Evolutionary conservation across 441 rosid genomes (phyloP).

Genomic region (Breynia disticha): DNA sequence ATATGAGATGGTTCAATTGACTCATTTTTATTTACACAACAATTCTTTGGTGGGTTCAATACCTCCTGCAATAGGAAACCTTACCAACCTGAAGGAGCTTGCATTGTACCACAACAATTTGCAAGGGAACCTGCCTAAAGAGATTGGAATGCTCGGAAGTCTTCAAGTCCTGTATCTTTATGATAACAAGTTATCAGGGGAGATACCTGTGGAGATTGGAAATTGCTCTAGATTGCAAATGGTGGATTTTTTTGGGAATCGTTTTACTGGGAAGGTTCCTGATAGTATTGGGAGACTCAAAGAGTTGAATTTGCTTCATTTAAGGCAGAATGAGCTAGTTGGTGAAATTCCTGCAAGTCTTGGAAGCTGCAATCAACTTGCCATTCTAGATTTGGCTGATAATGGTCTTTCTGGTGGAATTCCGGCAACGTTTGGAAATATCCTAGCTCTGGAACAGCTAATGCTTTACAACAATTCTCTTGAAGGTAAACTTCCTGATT

Average conservation of each 20-base stretch:
- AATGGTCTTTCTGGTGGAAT: constrained; percentile 54
- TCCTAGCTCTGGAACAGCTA: constrained; percentile 44
- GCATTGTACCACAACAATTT: constrained; percentile 66
- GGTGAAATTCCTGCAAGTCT: constrained; percentile 57
- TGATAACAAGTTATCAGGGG: constrained; percentile 55
- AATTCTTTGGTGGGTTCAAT: constrained; percentile 66
- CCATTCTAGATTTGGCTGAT: constrained; percentile 73
- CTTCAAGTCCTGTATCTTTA: constrained; percentile 60
- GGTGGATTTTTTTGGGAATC: constrained; percentile 71
- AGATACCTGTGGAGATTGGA: constrained; percentile 70
- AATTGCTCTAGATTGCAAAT: constrained; percentile 64
- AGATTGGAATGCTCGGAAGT: constrained; percentile 41
- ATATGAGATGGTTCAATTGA: constrained; percentile 35
- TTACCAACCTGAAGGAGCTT: constrained; percentile 48
- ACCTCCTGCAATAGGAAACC: constrained; percentile 52
- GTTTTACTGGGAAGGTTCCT: constrained; percentile 58
- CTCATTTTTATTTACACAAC: constrained; percentile 68
- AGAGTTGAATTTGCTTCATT: constrained; percentile 46
- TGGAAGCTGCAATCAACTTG: constrained; percentile 58
- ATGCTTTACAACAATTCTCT: constrained; percentile 91
- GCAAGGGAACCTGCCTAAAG: constrained; percentile 54
- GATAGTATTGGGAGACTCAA: constrained; percentile 43
- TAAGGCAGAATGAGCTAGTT: constrained; percentile 66
- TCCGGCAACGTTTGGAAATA: constrained; percentile 43
- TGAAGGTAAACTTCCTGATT: constrained; percentile 51